phyloP scores from a whole-genome alignment of 371 early-diverging fungal genomes.

The Blakeslea trispora region DNA sequence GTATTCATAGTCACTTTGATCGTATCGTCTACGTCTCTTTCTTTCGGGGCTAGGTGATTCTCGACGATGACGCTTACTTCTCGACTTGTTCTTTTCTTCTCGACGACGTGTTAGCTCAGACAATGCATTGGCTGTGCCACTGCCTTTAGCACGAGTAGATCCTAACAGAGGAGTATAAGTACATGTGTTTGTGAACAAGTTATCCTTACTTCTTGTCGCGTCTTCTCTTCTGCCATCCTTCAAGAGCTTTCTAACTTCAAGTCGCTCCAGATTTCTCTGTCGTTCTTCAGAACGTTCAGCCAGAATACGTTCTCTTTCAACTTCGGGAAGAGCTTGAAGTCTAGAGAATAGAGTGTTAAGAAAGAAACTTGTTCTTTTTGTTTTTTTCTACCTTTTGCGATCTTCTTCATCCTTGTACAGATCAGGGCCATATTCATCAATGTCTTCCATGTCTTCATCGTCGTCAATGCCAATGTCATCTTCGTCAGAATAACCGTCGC shows the following conservation, averaged over 20 bases:
- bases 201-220: constrained; percentile 51
- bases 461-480: constrained; percentile 33
- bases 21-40: constrained; percentile 35
- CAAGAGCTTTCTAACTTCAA: constrained; percentile 59
- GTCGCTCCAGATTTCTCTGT: constrained; percentile 56
- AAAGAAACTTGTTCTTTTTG: background rate
- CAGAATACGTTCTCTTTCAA: constrained; percentile 77
- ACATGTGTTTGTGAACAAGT: background rate
- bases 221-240: constrained; percentile 61
- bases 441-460: constrained; percentile 60
- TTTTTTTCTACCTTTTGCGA: constrained; percentile 47
- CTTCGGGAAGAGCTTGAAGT: constrained; percentile 68
- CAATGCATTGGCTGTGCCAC: constrained; percentile 47
- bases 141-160: constrained; percentile 61
- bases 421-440: constrained; percentile 78
- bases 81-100: constrained; percentile 48
- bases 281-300: constrained; percentile 76
- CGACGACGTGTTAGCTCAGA: constrained; percentile 58
- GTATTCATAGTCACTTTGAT: constrained; percentile 39
- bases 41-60: constrained; percentile 42
- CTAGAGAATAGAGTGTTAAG: constrained; percentile 15
- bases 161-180: constrained; percentile 31
- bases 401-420: constrained; percentile 79
- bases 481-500: constrained; percentile 30
- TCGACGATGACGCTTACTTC: constrained; percentile 34